Evolutionary conservation across 177 flowering plant genomes (phyloP).

Genomic region (Telopea speciosissima): DNA sequence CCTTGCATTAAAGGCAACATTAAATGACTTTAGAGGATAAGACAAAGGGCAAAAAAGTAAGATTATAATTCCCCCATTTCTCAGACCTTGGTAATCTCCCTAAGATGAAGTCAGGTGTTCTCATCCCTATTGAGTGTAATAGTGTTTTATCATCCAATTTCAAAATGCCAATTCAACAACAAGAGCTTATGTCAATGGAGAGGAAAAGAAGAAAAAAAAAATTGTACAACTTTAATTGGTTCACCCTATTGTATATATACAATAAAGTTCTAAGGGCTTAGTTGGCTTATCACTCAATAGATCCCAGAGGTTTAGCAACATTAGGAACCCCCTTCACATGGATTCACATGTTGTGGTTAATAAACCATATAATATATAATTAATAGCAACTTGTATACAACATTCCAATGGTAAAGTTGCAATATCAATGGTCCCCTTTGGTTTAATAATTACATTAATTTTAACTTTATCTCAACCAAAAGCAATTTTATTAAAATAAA

Average conservation of each 20-base stretch:
- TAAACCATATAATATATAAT: conserved; percentile 11
- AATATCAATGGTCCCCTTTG: conserved; percentile 9
- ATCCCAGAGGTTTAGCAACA: conserved; percentile 13
- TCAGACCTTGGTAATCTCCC: not conserved
- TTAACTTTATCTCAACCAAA: conserved; percentile 1
- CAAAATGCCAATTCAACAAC: not conserved
- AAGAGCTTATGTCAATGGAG: not conserved
- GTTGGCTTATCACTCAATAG: conserved; percentile 8
- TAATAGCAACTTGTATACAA: conserved; percentile 7
- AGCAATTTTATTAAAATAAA: not conserved
- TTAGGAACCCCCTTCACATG: conserved; percentile 20
- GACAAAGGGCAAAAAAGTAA: no score
- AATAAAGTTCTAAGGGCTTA: not conserved
- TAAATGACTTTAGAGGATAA: no score
- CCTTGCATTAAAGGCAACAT: no score
- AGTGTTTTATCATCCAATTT: not conserved
- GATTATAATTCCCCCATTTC: no score
- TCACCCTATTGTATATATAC: not conserved
- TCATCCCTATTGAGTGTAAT: not conserved
- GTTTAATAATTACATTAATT: conserved; percentile 10
- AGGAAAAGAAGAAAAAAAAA: not conserved
- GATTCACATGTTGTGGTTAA: conserved; percentile 13
- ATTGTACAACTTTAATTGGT: not conserved
- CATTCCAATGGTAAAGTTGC: conserved; percentile 15
- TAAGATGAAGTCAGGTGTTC: not conserved